These are phyloP conservation scores for Phytophthora sojae DNA, from an alignment of 352 stramenopile genomes.

Conservation along the genomic window DNA sequence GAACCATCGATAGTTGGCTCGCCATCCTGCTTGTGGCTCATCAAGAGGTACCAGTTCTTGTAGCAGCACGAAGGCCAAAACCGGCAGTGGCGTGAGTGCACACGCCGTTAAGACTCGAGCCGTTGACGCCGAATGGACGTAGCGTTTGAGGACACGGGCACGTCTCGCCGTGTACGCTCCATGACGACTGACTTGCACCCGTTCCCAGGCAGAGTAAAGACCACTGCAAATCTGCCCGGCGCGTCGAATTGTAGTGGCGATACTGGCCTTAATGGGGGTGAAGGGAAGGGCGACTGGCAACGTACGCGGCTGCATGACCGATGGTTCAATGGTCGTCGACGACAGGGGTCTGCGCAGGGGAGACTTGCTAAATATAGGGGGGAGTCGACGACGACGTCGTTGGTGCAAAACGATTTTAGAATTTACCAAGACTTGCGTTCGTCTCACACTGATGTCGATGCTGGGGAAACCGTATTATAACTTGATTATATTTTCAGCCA, in stretches of 20 bases:
- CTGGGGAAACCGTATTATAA: too few species aligned
- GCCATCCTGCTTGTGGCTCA: not conserved
- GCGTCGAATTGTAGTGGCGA: not conserved
- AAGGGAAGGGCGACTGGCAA: not conserved
- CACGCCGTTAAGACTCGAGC: conserved; percentile 2
- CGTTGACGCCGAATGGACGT: conserved; percentile 7
- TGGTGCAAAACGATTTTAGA: too few species aligned
- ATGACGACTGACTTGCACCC: conserved; percentile 15
- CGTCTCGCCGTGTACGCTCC: conserved; percentile 14
- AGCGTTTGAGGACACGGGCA: conserved; percentile 9
- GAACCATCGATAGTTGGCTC: conserved; percentile 18
- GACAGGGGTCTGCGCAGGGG: not conserved
- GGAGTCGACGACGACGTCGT: not conserved
- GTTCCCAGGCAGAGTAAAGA: conserved; percentile 10
- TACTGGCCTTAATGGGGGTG: not conserved
- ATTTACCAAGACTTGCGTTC: too few species aligned
- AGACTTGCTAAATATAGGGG: not conserved
- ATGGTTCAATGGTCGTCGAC: not conserved
- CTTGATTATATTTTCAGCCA: too few species aligned
- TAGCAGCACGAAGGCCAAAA: conserved; percentile 12
- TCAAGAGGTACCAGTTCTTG: conserved; percentile 17
- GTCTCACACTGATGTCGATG: too few species aligned
- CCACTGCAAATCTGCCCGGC: too few species aligned
- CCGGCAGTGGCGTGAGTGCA: conserved; percentile 6
- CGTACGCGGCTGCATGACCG: not conserved